Evolutionary conservation across 176 grass and related monocot genomes (phyloP), one percentile per base, ranked within the genome.

Genomic region (Cymbopogon citratus): DNA sequence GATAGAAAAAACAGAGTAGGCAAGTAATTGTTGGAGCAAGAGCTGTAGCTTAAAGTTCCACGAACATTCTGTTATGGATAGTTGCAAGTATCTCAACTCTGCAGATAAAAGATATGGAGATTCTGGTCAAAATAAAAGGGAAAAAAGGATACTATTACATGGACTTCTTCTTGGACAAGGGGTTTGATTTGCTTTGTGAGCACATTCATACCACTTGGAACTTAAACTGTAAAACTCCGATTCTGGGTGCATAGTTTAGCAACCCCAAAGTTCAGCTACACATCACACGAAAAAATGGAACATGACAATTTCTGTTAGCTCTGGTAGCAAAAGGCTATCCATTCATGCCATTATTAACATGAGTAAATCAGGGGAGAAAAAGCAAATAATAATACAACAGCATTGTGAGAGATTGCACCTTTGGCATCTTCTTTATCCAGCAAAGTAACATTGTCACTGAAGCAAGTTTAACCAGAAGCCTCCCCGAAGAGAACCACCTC

Each of bases 181-280:
- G 19, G 10, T 40, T 68, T 23, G 19, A 23, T 23, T 40, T 69
- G 3, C 28, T 64, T 48, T 63, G 2, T 14, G 3, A 9, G 35
- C 6, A 83, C 60, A 29, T 84, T 80, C 29, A 6, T 63, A 34
- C 69, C 23, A 71, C 77, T 74, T 59, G 57, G 34, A 63, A 24
- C 48, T 10, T 57, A 6, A 63, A 59, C 35, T 26, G 9, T 29
- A 26, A 35, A 87, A 71, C 61, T 76, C 21, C 2, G 14, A 64
- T 82, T 78, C 19, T 72, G 5, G 25, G 35, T 69, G 79, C 67
- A 67, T 79, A 48, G 74, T 83, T 66, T 74, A 74, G 36, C 80
- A 79, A 34, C 33, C 65, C 52, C 25, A 73, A 78, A 83, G 74
- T 41, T 66, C 75, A 24, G 77, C 39, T 15, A 19, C 70, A 63